phyloP scores from a whole-genome alignment of 23 red algal species.

The Chondrus crispus region DNA sequence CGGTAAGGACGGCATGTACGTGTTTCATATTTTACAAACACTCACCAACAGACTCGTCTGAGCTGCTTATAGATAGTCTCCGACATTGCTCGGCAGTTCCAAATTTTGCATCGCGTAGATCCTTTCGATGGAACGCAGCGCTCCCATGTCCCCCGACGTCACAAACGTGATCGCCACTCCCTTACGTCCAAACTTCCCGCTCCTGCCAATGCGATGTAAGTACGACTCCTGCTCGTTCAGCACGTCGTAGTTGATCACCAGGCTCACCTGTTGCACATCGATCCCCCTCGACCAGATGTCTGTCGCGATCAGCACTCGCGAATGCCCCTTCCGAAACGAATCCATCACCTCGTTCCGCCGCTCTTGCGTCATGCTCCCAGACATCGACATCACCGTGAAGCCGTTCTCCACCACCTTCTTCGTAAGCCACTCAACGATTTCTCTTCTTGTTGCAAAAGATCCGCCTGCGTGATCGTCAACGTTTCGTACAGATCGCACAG shows the following conservation, averaged over 20 bases:
- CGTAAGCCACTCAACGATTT: constrained; percentile 89
- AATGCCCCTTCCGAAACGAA: constrained; percentile 62
- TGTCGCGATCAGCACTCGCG: constrained; percentile 90
- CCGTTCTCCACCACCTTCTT: constrained; percentile 62
- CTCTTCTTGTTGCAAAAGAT: constrained; percentile 77
- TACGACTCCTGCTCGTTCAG: constrained; percentile 78
- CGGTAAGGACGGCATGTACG: too few relatives aligned
- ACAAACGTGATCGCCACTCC: constrained; percentile 96
- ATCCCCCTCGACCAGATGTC: constrained; percentile 94
- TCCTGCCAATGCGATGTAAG: constrained; percentile 90
- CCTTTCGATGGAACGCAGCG: constrained; percentile 70
- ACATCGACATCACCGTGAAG: constrained; percentile 75
- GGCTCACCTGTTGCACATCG: constrained; percentile 93
- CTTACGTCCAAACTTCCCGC: constrained; percentile 94
- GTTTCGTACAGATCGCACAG: constrained; percentile 93
- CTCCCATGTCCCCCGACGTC: constrained; percentile 17
- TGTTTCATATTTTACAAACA: too few relatives aligned
- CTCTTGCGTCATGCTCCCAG: constrained; percentile 76
- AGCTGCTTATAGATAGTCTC: constrained; percentile 69
- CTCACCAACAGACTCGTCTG: too few relatives aligned
- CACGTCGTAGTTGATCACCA: constrained; percentile 99
- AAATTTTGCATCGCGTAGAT: constrained; percentile 76
- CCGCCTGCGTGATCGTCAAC: constrained; percentile 84
- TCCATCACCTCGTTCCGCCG: constrained; percentile 74
- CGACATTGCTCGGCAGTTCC: constrained; percentile 76